Evolutionary conservation across 1,139 yeast genomes (phyloP), one percentile per base, ranked within the genome.

Genomic region (Groenewaldozyma sp.): DNA sequence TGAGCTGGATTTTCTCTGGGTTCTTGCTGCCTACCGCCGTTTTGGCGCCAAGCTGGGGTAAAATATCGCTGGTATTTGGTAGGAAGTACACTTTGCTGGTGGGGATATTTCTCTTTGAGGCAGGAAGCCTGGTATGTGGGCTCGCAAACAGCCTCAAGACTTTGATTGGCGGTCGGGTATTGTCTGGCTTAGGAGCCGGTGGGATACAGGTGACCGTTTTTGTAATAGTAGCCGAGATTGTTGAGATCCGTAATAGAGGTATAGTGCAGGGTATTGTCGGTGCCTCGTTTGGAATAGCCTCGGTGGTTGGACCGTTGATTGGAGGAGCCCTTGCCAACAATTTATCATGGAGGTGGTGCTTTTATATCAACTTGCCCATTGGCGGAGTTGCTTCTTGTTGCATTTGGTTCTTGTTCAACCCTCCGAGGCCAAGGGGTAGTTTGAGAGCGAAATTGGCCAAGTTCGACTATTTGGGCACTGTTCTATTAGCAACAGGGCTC

Each of bases 271-370:
- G 76, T 4, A 50, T 68, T 20, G 59, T 76, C 31, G 76, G 77
- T 2, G 58, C 68, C 18, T 68, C 78, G 0, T 77, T 72, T 52
- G 73, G 78, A 2, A 59, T 75, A 2, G 73, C 81, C 1, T 66
- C 76, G 21, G 80, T 80, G 2, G 55, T 70, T 29, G 91, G 87
- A 1, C 88, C 91, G 0, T 64, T 80, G 39, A 55, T 80, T 28
- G 87, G 88, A 18, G 46, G 84, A 17, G 78, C 78, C 1, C 72
- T 78, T 48, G 68, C 81, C 1, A 55, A 74, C 11, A 64, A 71
- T 36, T 76, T 72, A 1, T 63, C 75, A 16, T 81, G 88, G 88
- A 68, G 88, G 54, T 80, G 88, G 87, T 76, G 83, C 49, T 81
- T 80, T 56, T 81, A 75, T 55, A 67, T 81, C 49, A 81, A 80